Conservation (phyloP, 1,284 basidiomycete genomes). For the Microbotryum intermedium region DNA sequence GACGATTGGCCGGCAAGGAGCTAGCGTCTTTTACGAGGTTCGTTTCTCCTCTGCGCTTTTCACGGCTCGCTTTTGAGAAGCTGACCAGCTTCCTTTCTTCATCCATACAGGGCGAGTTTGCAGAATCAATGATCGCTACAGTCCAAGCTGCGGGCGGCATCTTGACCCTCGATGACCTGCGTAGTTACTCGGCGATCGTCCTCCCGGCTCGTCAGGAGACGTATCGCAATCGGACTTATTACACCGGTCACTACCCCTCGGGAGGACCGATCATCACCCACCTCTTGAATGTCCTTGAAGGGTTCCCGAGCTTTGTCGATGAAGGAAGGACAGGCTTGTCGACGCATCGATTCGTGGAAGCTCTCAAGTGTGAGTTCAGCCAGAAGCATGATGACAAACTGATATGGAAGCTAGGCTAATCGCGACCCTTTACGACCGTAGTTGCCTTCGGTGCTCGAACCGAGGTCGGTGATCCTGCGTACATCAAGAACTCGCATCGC, state of each 20-base stretch:
- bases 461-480: conserved; percentile 66
- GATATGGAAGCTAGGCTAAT: neutral
- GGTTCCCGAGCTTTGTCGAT: conserved; percentile 48
- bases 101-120: conserved; percentile 55
- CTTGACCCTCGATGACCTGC: conserved; percentile 60
- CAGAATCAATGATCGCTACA: conserved; percentile 61
- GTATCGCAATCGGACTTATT: conserved; percentile 68
- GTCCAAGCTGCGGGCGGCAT: conserved; percentile 64
- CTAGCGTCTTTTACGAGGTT: conserved; percentile 60
- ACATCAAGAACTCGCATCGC: conserved; percentile 49
- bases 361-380: conserved; percentile 57
- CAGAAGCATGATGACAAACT: neutral
- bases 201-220: conserved; percentile 62
- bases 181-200: conserved; percentile 61
- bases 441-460: conserved; percentile 53
- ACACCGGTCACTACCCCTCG: conserved; percentile 72
- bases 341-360: conserved; percentile 63
- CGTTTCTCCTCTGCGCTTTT: conserved; percentile 22
- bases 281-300: conserved; percentile 69
- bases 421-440: neutral
- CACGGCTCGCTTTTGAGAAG: neutral
- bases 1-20: conserved; percentile 57
- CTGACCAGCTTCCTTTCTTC: too few species aligned
- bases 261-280: conserved; percentile 70
- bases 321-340: conserved; percentile 51